Evolutionary conservation across 768 basidiomycete genomes (phyloP).

Genomic region (Leccinum arenicola): DNA sequence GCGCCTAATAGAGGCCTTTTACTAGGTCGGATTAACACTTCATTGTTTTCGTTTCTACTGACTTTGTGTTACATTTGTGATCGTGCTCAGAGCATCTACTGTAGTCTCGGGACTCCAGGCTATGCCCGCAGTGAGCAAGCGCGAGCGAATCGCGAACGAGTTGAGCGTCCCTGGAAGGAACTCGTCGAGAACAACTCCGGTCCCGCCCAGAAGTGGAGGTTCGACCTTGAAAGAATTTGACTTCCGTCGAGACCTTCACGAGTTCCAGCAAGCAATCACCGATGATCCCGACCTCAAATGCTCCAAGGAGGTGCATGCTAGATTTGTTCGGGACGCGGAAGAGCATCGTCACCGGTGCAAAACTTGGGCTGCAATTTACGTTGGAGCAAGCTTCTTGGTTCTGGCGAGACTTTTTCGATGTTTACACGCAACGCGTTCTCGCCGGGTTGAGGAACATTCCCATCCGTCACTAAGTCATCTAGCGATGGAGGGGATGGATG

Average conservation of each 20-base stretch:
- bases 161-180: slow-evolving; percentile 49
- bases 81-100: slow-evolving; percentile 53
- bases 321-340: slow-evolving; percentile 49
- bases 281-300: slow-evolving; percentile 49
- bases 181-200: slow-evolving; percentile 45
- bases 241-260: slow-evolving; percentile 38
- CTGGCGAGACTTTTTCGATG: slow-evolving; percentile 79
- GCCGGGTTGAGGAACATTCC: slow-evolving; percentile 56
- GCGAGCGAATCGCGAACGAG: slow-evolving; percentile 36
- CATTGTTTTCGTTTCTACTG: background rate
- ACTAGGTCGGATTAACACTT: slow-evolving; percentile 38
- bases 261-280: slow-evolving; percentile 46
- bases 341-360: slow-evolving; percentile 38
- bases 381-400: slow-evolving; percentile 69
- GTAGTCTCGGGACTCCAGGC: slow-evolving; percentile 47
- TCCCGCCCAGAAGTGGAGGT: slow-evolving; percentile 48
- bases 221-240: slow-evolving; percentile 41
- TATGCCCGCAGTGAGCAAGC: slow-evolving; percentile 52
- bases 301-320: slow-evolving; percentile 45
- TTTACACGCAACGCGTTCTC: slow-evolving; percentile 64
- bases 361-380: slow-evolving; percentile 46
- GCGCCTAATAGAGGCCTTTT: slow-evolving; percentile 50
- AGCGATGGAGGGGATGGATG: background rate
- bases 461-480: slow-evolving; percentile 55
- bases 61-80: slow-evolving; percentile 49